Evolutionary conservation across 2,329 filamentous ascomycete species (phyloP).

Genomic region (Ophiocordyceps camponoti-rufipedis): DNA sequence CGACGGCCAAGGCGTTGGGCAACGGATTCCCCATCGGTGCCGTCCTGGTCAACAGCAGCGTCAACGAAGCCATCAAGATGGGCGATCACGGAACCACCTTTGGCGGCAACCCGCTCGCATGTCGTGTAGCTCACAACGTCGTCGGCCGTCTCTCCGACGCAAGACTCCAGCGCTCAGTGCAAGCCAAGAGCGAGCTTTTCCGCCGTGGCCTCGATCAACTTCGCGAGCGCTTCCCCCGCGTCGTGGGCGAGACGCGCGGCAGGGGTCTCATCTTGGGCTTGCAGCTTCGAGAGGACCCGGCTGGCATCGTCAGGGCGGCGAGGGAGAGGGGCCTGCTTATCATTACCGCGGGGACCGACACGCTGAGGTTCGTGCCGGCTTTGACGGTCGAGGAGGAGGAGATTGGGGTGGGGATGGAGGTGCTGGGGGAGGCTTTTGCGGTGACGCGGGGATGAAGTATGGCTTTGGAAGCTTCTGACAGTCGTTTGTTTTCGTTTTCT

Average conservation of each 20-base stretch:
- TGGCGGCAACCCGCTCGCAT: slow-evolving; percentile 78
- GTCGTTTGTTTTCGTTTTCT: background rate
- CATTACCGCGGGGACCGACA: slow-evolving; percentile 87
- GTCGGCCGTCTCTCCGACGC: slow-evolving; percentile 57
- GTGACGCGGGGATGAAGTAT: slow-evolving; percentile 12
- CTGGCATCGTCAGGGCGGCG: slow-evolving; percentile 63
- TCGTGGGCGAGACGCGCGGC: slow-evolving; percentile 66
- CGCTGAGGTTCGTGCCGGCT: slow-evolving; percentile 78
- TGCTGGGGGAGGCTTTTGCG: slow-evolving; percentile 50
- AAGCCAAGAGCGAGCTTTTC: slow-evolving; percentile 41
- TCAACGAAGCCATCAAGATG: slow-evolving; percentile 22
- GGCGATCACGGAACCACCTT: slow-evolving; percentile 93
- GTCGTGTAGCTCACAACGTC: slow-evolving; percentile 70
- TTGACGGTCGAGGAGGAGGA: slow-evolving; percentile 64
- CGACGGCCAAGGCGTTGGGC: slow-evolving; percentile 86
- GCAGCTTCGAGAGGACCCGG: slow-evolving; percentile 59
- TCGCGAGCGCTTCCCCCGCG: slow-evolving; percentile 36
- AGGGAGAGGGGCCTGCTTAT: slow-evolving; percentile 74
- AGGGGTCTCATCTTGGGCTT: slow-evolving; percentile 73
- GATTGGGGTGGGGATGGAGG: slow-evolving; percentile 59
- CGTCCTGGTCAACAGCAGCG: slow-evolving; percentile 21
- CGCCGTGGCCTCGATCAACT: slow-evolving; percentile 27
- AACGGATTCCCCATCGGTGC: slow-evolving; percentile 95
- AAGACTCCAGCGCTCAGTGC: slow-evolving; percentile 50
- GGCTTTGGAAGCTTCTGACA: background rate